Base-by-base conservation (phyloP, 306 rosid genomes). In the Quercus berberidifolia region DNA sequence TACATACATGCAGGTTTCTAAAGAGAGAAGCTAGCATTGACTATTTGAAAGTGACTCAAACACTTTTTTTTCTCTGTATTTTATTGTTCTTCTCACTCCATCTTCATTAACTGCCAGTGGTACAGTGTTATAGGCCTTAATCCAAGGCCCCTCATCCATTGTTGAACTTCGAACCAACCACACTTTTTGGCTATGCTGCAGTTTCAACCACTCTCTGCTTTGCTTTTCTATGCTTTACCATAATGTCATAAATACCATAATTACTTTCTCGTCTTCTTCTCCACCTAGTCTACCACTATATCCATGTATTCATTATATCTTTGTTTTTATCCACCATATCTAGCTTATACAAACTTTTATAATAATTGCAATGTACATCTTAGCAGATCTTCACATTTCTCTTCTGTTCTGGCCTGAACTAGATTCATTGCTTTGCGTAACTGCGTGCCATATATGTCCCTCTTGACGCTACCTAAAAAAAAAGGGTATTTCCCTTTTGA, bases 231-330 rank as follows among this genome's bases (percentile, higher is more conserved):
- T 26, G 12, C 74, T 28, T 60, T 31, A 25, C 78, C 21, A 62
- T 3, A 30, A 30, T 14, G 41, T 79, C 83, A 79, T 79, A 79
- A 73, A 79, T 73, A 62, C 73, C 73, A 72, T 79, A 76, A 60
- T 25, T 73, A 79, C 75, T 63, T 77, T 55, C 14, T 10, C 5
- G 6, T 18, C 52, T 67, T 14, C 21, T 35, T 19, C 52, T 35
- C n/a, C 26, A 35, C 52, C 52, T n/a, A n/a, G 52, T 68, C 72
- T n/a, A 33, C 49, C 13, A 3, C 52, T 18, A 30, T 20, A 17
- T 30, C n/a, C 70, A 30, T 0, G 17, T 31, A 64, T 17, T 17
- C 19, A 30, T 12, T 64, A 64, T 28, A 28, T 30, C 6, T 64
- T 64, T 64, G 21, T 14, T 5, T 6, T 49, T 49, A 49, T 49